These are phyloP conservation scores for Ustilago trichophora DNA, from an alignment of 1,284 basidiomycete species.

Conservation along the genomic window DNA sequence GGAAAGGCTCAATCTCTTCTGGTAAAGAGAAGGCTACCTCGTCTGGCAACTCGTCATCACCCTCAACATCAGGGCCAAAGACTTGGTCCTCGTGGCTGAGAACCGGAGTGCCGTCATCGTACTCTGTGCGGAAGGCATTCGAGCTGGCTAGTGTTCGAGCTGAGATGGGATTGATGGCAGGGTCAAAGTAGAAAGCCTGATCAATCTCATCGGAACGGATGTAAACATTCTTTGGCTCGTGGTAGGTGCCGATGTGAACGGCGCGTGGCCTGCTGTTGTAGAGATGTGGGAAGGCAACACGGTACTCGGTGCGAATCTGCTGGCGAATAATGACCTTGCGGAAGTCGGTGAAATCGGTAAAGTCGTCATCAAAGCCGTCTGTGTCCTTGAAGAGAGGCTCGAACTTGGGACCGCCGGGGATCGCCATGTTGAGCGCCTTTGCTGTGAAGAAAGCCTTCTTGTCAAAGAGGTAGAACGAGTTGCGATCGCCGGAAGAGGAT, in stretches of 20 bases:
- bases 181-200: conserved; percentile 99
- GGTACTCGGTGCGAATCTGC: conserved; percentile 98
- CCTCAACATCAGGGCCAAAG: conserved; percentile 82
- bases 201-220: conserved; percentile 99
- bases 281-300: conserved; percentile 97
- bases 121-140: conserved; percentile 51
- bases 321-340: conserved; percentile 99
- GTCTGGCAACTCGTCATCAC: conserved; percentile 67
- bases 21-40: conserved; percentile 90
- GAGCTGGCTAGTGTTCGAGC: conserved; percentile 49
- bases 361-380: conserved; percentile 97
- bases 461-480: conserved; percentile 85
- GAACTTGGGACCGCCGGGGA: conserved; percentile 98
- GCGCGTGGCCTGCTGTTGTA: conserved; percentile 98
- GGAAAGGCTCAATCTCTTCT: conserved; percentile 82
- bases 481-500: conserved; percentile 85
- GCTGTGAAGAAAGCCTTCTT: conserved; percentile 98
- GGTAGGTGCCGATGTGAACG: conserved; percentile 90
- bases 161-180: conserved; percentile 80
- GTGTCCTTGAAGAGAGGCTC: conserved; percentile 77
- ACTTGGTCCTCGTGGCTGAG: conserved; percentile 89
- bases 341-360: conserved; percentile 99
- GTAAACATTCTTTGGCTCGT: conserved; percentile 95
- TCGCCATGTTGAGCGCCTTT: conserved; percentile 93
- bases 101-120: conserved; percentile 58